phyloP scores from a whole-genome alignment of 2,329 filamentous ascomycete genomes.

The Spiromastix sp. region DNA sequence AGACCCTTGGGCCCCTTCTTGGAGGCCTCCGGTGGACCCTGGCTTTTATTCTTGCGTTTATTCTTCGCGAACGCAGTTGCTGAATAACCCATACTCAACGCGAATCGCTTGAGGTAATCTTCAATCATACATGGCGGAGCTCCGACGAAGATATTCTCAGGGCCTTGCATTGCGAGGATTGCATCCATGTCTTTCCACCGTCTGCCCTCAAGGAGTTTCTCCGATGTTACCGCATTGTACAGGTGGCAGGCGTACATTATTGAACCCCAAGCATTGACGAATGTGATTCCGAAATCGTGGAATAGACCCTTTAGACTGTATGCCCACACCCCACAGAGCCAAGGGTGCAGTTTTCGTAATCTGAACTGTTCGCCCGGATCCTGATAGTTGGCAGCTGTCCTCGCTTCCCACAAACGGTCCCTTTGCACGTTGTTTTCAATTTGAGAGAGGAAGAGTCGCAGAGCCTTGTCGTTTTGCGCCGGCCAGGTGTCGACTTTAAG shows the following conservation, averaged over 20 bases:
- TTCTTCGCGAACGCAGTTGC: conserved; percentile 19
- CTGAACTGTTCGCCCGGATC: conserved; percentile 14
- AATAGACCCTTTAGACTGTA: conserved; percentile 25
- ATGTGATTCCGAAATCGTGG: conserved; percentile 23
- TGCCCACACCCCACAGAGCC: conserved; percentile 29
- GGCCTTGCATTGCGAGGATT: conserved; percentile 14
- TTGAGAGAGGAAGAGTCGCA: conserved; percentile 10
- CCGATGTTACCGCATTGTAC: conserved; percentile 30
- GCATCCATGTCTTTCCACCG: conserved; percentile 38
- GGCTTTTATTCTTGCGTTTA: too few relatives aligned
- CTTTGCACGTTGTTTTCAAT: conserved; percentile 15
- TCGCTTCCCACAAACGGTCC: conserved; percentile 16
- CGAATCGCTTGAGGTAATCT: conserved; percentile 29
- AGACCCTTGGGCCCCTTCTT: conserved; percentile 22
- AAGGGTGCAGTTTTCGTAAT: conserved; percentile 27
- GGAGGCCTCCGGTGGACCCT: conserved; percentile 15
- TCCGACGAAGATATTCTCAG: conserved; percentile 30
- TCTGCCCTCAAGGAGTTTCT: conserved; percentile 19
- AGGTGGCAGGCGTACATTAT: conserved; percentile 31
- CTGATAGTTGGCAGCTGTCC: conserved; percentile 1
- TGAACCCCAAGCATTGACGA: conserved; percentile 31
- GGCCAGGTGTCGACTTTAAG: conserved; percentile 22
- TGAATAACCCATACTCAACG: conserved; percentile 29
- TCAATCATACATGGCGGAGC: conserved; percentile 18
- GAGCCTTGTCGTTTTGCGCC: conserved; percentile 16